Evolutionary conservation across 176 grass and related monocot species (phyloP).

Genomic region (Oryza meridionalis): DNA sequence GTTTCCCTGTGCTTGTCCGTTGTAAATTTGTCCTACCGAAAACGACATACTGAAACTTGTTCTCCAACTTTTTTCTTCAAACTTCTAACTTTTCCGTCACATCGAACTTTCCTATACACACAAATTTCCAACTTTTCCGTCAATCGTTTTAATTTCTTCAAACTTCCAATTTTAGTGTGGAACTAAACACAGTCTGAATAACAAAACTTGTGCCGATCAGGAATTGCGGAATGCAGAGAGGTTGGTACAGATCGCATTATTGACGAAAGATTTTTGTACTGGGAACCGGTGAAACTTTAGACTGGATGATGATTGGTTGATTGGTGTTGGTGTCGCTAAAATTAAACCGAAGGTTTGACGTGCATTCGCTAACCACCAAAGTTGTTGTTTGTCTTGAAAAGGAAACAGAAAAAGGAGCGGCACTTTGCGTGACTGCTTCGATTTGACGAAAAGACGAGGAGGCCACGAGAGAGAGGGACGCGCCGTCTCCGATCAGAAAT

Average conservation of each 20-base stretch:
- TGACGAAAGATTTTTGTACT: background rate
- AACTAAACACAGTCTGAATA: too few relatives aligned
- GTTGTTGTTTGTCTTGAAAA: conserved; percentile 34
- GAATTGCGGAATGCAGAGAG: background rate
- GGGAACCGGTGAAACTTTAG: background rate
- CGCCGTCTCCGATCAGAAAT: background rate
- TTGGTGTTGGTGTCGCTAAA: too few relatives aligned
- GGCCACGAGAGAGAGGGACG: conserved; percentile 34
- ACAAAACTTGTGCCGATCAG: background rate
- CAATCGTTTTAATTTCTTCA: too few relatives aligned
- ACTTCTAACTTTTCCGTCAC: too few relatives aligned
- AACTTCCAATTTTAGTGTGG: too few relatives aligned
- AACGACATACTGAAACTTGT: background rate
- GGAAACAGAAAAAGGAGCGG: background rate
- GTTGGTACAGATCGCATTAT: background rate
- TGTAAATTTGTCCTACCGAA: background rate
- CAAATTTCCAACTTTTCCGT: too few relatives aligned
- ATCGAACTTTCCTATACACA: too few relatives aligned
- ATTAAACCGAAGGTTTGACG: background rate
- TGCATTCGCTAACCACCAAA: background rate
- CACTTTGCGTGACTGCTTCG: conserved; percentile 29
- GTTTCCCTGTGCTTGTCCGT: too few relatives aligned
- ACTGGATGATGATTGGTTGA: too few relatives aligned
- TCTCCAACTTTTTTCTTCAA: too few relatives aligned
- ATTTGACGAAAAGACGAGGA: conserved; percentile 28